Evolutionary conservation across 805 yeast genomes (phyloP).

Genomic region (Brettanomyces anomalus): DNA sequence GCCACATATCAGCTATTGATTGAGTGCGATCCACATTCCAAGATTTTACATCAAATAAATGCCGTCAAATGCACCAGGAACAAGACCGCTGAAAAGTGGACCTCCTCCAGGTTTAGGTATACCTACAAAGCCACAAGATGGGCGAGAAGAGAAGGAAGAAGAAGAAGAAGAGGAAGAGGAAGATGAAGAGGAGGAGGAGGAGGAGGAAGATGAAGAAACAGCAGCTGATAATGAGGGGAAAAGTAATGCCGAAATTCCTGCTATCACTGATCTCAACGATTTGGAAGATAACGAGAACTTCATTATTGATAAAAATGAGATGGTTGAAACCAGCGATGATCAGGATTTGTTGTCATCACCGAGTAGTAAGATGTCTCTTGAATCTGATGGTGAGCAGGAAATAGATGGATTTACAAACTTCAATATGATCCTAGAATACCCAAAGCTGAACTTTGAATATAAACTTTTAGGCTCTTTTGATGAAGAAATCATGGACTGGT

Average conservation of each 20-base stretch:
- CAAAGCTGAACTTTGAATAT: constrained; percentile 36
- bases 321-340: constrained; percentile 23
- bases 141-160: too few relatives aligned
- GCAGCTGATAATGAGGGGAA: background rate
- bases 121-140: too few relatives aligned
- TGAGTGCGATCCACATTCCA: too few relatives aligned
- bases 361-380: constrained; percentile 20
- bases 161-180: too few relatives aligned
- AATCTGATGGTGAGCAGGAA: constrained; percentile 15
- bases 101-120: too few relatives aligned
- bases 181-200: background rate
- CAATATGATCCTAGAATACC: constrained; percentile 27
- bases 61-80: too few relatives aligned
- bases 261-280: background rate
- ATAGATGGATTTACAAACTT: constrained; percentile 26
- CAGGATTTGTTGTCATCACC: constrained; percentile 23
- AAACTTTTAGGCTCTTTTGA: constrained; percentile 27
- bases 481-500: constrained; percentile 35
- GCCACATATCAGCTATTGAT: too few relatives aligned
- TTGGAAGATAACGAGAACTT: constrained; percentile 20
- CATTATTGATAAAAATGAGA: constrained; percentile 23
- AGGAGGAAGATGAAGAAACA: background rate
- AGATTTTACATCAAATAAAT: too few relatives aligned
- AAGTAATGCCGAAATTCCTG: background rate
- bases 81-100: too few relatives aligned